Evolutionary conservation across 768 basidiomycete species (phyloP).

Genomic region (Agrocybe praecox): DNA sequence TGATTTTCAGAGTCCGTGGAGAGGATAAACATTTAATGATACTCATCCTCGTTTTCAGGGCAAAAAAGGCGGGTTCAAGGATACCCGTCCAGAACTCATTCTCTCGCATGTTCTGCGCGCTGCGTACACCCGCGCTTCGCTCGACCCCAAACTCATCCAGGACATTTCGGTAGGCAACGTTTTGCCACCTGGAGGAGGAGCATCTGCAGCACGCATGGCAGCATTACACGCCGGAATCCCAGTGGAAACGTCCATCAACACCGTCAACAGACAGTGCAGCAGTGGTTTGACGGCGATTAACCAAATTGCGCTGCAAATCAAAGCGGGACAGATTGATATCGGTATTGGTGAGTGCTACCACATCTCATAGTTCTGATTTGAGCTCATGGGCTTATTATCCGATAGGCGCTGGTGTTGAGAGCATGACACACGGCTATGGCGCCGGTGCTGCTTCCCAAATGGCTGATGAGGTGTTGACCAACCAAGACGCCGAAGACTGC

Average conservation of each 20-base stretch:
- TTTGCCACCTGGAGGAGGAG: slow-evolving; percentile 85
- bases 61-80: slow-evolving; percentile 89
- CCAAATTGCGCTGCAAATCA: slow-evolving; percentile 58
- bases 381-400: too few species aligned
- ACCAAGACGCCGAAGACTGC: slow-evolving; percentile 78
- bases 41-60: slow-evolving; percentile 40
- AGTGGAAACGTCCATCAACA: slow-evolving; percentile 70
- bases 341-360: slow-evolving; percentile 83
- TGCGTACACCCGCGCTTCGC: slow-evolving; percentile 63
- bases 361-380: too few species aligned
- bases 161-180: slow-evolving; percentile 89
- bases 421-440: slow-evolving; percentile 84
- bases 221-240: slow-evolving; percentile 87
- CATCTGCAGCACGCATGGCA: slow-evolving; percentile 82
- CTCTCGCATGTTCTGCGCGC: slow-evolving; percentile 77
- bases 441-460: slow-evolving; percentile 54
- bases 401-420: slow-evolving; percentile 86
- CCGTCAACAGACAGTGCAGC: slow-evolving; percentile 91
- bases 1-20: too few species aligned
- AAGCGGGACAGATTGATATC: slow-evolving; percentile 81
- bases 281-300: slow-evolving; percentile 83
- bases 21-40: too few species aligned
- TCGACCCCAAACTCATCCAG: slow-evolving; percentile 83
- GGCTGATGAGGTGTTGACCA: slow-evolving; percentile 66
- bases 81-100: slow-evolving; percentile 82